Percentiles rank a stretch among this genome's conserved stretches.
Conservation (phyloP, 768 basidiomycete species). For the Lyophyllum atratum region DNA sequence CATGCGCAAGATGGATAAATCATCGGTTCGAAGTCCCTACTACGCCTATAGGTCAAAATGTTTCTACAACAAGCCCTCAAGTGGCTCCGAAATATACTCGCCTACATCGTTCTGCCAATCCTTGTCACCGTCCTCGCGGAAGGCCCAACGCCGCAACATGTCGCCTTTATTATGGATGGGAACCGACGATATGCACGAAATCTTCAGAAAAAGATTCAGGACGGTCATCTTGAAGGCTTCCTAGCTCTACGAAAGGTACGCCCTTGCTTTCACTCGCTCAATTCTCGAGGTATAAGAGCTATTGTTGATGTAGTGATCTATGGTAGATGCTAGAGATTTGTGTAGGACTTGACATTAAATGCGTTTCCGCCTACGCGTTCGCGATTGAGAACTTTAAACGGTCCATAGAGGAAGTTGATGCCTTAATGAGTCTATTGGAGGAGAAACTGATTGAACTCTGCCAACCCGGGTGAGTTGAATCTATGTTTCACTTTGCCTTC, state of each 20-base stretch:
- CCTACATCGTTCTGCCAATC: constrained; percentile 8
- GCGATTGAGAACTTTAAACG: constrained; percentile 97
- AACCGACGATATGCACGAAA: constrained; percentile 87
- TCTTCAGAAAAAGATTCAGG: constrained; percentile 59
- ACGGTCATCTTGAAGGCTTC: constrained; percentile 69
- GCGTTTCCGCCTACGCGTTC: constrained; percentile 97
- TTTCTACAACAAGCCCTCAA: neutral
- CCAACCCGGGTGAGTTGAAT: constrained; percentile 66
- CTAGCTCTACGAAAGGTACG: neutral
- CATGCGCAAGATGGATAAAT: too few species aligned
- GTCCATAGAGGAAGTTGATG: constrained; percentile 80
- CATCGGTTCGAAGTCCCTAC: too few species aligned
- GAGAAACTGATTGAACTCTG: constrained; percentile 77
- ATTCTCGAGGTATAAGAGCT: neutral
- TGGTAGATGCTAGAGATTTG: constrained; percentile 83
- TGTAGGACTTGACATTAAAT: constrained; percentile 72
- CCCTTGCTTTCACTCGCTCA: neutral
- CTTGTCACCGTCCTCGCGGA: constrained; percentile 55
- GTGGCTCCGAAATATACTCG: constrained; percentile 9
- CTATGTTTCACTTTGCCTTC: neutral
- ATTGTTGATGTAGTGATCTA: constrained; percentile 16
- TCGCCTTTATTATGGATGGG: constrained; percentile 98
- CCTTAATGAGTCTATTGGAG: constrained; percentile 84
- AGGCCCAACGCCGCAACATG: constrained; percentile 86
- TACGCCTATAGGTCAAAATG: too few species aligned